Evolutionary conservation across 768 basidiomycete species (phyloP).

Genomic region (Hygrophorus russula): DNA sequence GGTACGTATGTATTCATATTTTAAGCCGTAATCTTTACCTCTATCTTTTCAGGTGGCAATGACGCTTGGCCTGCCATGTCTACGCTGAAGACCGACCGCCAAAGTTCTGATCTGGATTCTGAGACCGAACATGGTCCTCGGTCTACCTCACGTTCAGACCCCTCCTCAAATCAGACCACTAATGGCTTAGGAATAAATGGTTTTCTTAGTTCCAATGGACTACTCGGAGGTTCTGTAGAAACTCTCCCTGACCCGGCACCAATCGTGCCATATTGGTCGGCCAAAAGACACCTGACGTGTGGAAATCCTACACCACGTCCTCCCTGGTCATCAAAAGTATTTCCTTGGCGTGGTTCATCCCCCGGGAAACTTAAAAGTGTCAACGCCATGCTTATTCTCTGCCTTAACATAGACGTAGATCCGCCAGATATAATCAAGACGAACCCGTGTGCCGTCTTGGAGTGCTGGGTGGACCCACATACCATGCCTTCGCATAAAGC

Average conservation of each 20-base stretch:
- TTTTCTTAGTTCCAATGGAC: constrained; percentile 23
- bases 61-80: constrained; percentile 20
- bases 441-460: constrained; percentile 86
- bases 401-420: constrained; percentile 95
- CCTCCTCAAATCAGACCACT: constrained; percentile 28
- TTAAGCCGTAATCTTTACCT: not conserved
- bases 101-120: constrained; percentile 23
- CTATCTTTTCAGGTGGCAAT: constrained; percentile 14
- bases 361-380: constrained; percentile 87
- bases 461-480: constrained; percentile 97
- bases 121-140: constrained; percentile 42
- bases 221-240: constrained; percentile 33
- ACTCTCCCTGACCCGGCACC: constrained; percentile 40
- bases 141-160: constrained; percentile 38
- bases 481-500: constrained; percentile 89
- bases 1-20: constrained; percentile 9
- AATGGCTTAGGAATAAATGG: constrained; percentile 17
- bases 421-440: constrained; percentile 98
- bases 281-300: constrained; percentile 84
- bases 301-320: constrained; percentile 74
- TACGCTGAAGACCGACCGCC: constrained; percentile 11
- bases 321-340: constrained; percentile 51
- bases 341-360: constrained; percentile 70
- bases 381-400: constrained; percentile 80
- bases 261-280: constrained; percentile 73